phyloP scores from a whole-genome alignment of 202 grass and related monocot genomes.

The Panicum virgatum region DNA sequence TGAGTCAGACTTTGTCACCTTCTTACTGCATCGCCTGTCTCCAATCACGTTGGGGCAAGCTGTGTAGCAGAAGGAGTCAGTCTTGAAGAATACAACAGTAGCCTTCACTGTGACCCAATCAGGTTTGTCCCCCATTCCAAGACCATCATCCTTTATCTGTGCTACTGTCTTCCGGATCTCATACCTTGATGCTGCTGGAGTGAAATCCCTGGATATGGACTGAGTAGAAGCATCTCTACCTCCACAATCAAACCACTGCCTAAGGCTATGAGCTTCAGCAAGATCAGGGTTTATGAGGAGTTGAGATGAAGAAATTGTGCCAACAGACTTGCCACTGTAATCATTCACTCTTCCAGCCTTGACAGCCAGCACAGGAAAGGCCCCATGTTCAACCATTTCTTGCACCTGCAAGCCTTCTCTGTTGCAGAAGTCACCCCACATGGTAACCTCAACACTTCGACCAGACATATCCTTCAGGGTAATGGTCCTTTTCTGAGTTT shows the following conservation, averaged over 20 bases:
- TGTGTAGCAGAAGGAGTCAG: slow-evolving; percentile 79
- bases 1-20: slow-evolving; percentile 59
- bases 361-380: slow-evolving; percentile 69
- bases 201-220: slow-evolving; percentile 85
- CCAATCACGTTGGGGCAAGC: slow-evolving; percentile 77
- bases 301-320: slow-evolving; percentile 86
- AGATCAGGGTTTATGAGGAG: slow-evolving; percentile 80
- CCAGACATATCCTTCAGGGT: slow-evolving; percentile 82
- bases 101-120: slow-evolving; percentile 86
- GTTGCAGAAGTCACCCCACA: slow-evolving; percentile 99
- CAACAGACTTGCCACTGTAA: slow-evolving; percentile 88
- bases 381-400: slow-evolving; percentile 54
- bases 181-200: slow-evolving; percentile 61
- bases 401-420: slow-evolving; percentile 80
- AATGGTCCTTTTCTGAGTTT: slow-evolving; percentile 84
- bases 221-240: slow-evolving; percentile 74
- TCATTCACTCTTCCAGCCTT: slow-evolving; percentile 94
- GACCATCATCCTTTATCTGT: slow-evolving; percentile 86
- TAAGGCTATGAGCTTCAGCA: slow-evolving; percentile 69
- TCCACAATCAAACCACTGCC: slow-evolving; percentile 78
- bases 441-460: slow-evolving; percentile 90
- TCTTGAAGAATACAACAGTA: slow-evolving; percentile 78
- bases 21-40: slow-evolving; percentile 78
- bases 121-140: slow-evolving; percentile 82
- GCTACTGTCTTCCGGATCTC: slow-evolving; percentile 67